Conservation (phyloP, 2,329 filamentous ascomycete genomes). For the Epichloe brachyelytri region DNA sequence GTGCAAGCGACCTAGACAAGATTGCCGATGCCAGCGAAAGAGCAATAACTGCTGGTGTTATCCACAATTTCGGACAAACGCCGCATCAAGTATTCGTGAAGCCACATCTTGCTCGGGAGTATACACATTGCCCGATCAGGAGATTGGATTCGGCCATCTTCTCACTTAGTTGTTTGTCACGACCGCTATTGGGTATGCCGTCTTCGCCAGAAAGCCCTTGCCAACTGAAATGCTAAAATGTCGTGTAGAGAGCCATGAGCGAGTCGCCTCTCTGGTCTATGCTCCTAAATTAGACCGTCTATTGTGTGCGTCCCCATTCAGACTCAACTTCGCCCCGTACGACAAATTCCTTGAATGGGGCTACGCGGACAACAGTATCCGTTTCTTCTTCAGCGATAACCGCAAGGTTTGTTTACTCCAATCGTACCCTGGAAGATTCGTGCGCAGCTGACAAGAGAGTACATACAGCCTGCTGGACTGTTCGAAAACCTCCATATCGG, state of each 20-base stretch:
- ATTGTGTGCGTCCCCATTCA: conserved; percentile 70
- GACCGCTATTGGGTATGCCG: conserved; percentile 54
- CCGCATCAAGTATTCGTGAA: conserved; percentile 86
- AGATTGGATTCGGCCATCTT: conserved; percentile 69
- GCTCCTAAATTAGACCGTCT: conserved; percentile 70
- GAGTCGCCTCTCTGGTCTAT: conserved; percentile 67
- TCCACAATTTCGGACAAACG: conserved; percentile 97
- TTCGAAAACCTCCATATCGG: conserved; percentile 92
- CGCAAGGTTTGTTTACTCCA: conserved; percentile 43
- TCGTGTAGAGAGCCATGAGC: conserved; percentile 51
- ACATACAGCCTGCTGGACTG: conserved; percentile 54
- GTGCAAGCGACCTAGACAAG: conserved; percentile 80
- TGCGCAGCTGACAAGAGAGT: conserved; percentile 14
- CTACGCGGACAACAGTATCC: conserved; percentile 81
- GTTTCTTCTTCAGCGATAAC: conserved; percentile 78
- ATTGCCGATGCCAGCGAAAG: conserved; percentile 83
- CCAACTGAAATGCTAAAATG: not conserved
- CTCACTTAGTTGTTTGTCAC: conserved; percentile 62
- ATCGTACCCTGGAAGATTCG: not conserved
- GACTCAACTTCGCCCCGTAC: conserved; percentile 79
- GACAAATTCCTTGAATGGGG: conserved; percentile 96
- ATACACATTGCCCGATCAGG: conserved; percentile 47
- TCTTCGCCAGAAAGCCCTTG: not conserved
- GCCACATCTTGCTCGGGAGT: conserved; percentile 65
- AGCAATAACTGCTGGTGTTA: conserved; percentile 82